phyloP scores from a whole-genome alignment of 495 filamentous ascomycete species.

The Trichocladium uniseriatum region DNA sequence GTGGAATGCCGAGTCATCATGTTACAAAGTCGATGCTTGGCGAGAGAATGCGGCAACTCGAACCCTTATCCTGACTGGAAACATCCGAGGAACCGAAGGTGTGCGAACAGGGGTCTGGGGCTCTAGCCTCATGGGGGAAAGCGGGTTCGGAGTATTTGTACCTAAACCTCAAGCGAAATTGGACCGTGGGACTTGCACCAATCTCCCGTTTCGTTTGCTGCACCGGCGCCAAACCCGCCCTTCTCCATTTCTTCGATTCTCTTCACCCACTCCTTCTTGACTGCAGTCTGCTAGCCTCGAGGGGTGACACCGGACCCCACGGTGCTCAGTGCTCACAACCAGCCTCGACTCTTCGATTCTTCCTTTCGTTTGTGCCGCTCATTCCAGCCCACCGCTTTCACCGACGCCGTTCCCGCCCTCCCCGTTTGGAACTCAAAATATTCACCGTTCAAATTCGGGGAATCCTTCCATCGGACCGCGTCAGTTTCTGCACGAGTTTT shows the following conservation, averaged over 20 bases:
- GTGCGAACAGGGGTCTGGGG: conserved; percentile 10
- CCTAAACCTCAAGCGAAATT: conserved; percentile 33
- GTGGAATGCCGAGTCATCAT: too few relatives aligned
- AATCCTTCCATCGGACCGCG: neutral
- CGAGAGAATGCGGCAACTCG: too few relatives aligned
- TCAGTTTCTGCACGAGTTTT: neutral
- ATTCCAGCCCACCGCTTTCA: neutral
- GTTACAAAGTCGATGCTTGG: too few relatives aligned
- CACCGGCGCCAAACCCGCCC: conserved; percentile 10
- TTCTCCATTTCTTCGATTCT: conserved; percentile 12
- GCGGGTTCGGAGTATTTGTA: conserved; percentile 8
- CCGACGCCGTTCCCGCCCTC: neutral
- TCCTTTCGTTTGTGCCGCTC: conserved; percentile 6
- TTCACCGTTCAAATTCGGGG: too few relatives aligned
- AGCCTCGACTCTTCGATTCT: neutral
- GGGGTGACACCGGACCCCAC: conserved; percentile 8
- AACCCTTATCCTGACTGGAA: neutral
- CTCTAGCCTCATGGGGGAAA: conserved; percentile 24
- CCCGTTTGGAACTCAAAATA: too few relatives aligned
- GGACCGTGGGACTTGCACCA: conserved; percentile 18
- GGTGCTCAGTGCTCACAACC: conserved; percentile 2
- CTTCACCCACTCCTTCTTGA: conserved; percentile 8
- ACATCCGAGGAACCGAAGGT: neutral
- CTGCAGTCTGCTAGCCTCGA: conserved; percentile 1
- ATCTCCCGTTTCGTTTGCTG: conserved; percentile 15